Percentiles rank a stretch among this genome's conserved stretches.
phyloP scores from a whole-genome alignment of 352 stramenopile species.

The Plasmopara muralis region DNA sequence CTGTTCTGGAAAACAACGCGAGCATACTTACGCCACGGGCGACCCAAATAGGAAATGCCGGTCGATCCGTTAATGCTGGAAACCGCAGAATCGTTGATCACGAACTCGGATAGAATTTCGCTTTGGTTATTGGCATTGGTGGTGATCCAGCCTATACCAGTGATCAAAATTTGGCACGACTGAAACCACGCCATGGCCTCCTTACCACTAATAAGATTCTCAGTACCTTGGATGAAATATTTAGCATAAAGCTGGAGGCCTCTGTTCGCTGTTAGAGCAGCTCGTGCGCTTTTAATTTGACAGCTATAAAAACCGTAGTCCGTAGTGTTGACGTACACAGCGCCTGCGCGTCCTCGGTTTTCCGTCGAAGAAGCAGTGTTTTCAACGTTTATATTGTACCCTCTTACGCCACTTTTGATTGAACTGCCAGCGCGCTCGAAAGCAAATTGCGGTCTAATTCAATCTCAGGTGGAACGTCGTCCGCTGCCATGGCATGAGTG shows the following conservation, averaged over 20 bases:
- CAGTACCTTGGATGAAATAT: conserved; percentile 5
- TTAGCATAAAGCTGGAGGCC: conserved; percentile 2
- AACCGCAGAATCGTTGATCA: conserved; percentile 12
- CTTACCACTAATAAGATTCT: conserved; percentile 6
- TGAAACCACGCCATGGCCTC: conserved; percentile 5
- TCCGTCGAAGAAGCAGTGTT: conserved; percentile 4
- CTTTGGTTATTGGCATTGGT: conserved; percentile 9
- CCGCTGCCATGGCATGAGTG: conserved; percentile 3
- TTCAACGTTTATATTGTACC: conserved; percentile 16
- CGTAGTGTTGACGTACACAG: conserved; percentile 6
- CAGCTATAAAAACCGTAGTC: conserved; percentile 9
- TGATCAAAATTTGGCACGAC: not conserved
- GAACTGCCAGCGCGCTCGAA: not conserved
- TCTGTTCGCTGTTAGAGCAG: conserved; percentile 5
- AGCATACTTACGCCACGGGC: conserved; percentile 8
- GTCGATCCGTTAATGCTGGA: not conserved
- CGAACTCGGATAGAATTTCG: conserved; percentile 6
- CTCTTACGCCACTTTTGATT: conserved; percentile 6
- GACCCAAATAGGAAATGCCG: conserved; percentile 6
- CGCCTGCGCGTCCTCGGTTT: conserved; percentile 7
- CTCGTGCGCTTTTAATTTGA: conserved; percentile 6
- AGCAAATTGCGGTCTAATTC: not conserved
- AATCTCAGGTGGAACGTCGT: not conserved
- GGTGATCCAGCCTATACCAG: not conserved
- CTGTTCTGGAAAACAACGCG: conserved; percentile 10